Evolutionary conservation across 2,329 filamentous ascomycete genomes (phyloP), one percentile per base, ranked within the genome.

Genomic region (Penicillium olsonii): DNA sequence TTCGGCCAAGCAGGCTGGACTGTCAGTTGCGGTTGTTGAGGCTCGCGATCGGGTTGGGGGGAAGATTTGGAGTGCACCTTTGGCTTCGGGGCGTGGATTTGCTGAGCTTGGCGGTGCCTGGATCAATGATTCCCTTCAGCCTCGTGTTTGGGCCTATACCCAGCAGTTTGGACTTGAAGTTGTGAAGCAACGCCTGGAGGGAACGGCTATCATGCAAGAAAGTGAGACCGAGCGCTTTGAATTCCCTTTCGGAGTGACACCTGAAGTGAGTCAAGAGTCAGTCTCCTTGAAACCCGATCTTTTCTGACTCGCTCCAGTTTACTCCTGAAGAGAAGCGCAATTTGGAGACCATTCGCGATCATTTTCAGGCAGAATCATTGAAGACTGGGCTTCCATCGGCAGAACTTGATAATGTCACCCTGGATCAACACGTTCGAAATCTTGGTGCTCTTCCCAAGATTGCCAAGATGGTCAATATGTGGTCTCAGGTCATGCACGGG

Each of bases 41-140:
- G 74, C 74, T 5, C 55, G 73, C 3, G 68, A 75, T 50, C 69
- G 75, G 2, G 71, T 77, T 0, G 74, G 74, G 4, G 75, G 74
- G 2, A 74, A 73, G 54, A 71, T 65, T 0, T 73, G 64, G 64
- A 66, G 52, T 8, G 41, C 53, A 11, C 29, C 29, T 14, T 34
- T 47, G 26, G 52, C 55, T 11, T 48, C 54, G 9, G 57, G 57
- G 1, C 47, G 57, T n/a, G 60, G 62, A 11, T 51, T 56, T 14
- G 59, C 61, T 3, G 68, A 70, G 14, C 37, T 69, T 2, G 67
- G 67, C 4, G 68, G 62, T 7, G 67, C 66, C 5, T 70, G 68
- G 68, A 63, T 68, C 45, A 70, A 69, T 40, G 64, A 66, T 35
- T 67, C 52, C 12, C 66, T 55, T n/a, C 69, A 68, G 37, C 56